phyloP scores from a whole-genome alignment of 306 rosid species.

The Prunus padus region DNA sequence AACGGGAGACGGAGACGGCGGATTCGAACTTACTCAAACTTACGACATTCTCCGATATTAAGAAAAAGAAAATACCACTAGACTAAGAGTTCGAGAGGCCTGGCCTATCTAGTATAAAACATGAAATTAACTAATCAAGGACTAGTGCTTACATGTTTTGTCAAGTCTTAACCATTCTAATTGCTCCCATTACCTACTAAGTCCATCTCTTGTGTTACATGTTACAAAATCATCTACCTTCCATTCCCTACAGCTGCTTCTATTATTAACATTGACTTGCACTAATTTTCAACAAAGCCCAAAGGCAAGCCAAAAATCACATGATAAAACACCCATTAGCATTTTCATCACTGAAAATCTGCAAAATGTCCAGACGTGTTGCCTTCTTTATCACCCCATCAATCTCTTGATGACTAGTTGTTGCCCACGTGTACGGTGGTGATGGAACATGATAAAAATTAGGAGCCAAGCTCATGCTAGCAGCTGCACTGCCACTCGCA shows the following conservation, averaged over 20 bases:
- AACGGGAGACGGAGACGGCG: too few relatives aligned
- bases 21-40: too few relatives aligned
- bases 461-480: conserved; percentile 35
- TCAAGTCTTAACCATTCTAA: too few relatives aligned
- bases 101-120: too few relatives aligned
- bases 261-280: too few relatives aligned
- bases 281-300: too few relatives aligned
- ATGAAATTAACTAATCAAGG: too few relatives aligned
- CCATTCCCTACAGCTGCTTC: not conserved
- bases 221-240: not conserved
- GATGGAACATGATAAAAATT: conserved; percentile 33
- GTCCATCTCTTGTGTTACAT: not conserved
- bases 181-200: too few relatives aligned
- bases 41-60: too few relatives aligned
- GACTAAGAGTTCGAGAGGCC: too few relatives aligned
- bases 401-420: conserved; percentile 28
- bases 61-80: too few relatives aligned
- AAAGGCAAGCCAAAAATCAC: conserved; percentile 31
- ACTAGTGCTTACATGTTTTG: too few relatives aligned
- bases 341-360: conserved; percentile 86
- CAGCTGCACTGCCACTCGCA: conserved; percentile 27
- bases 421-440: conserved; percentile 39
- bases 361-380: conserved; percentile 37
- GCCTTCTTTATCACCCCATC: conserved; percentile 38
- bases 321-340: conserved; percentile 68